Evolutionary conservation across 768 basidiomycete species (phyloP).

Genomic region (Podaxis carcinomalis): DNA sequence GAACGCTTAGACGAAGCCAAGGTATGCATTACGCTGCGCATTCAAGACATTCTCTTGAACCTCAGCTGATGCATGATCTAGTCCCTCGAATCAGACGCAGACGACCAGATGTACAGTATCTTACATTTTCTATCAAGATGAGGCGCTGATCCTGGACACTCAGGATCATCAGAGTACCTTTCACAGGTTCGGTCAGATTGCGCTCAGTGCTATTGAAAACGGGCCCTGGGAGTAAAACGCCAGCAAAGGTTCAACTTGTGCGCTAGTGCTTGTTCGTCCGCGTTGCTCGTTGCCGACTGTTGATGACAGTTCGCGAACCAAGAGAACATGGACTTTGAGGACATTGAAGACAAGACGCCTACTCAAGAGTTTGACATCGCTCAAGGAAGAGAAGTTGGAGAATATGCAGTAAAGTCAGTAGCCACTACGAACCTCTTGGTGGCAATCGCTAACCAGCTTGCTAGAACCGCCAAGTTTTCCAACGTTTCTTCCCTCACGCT

Average conservation of each 20-base stretch:
- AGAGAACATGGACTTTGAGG: slow-evolving; percentile 78
- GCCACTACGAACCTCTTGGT: background rate
- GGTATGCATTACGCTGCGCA: slow-evolving; percentile 36
- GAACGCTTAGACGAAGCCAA: slow-evolving; percentile 63
- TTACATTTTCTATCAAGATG: background rate
- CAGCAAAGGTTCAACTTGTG: slow-evolving; percentile 67
- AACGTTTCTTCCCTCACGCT: slow-evolving; percentile 78
- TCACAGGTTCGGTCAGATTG: slow-evolving; percentile 83
- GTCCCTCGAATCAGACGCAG: slow-evolving; percentile 86
- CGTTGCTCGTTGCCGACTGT: background rate
- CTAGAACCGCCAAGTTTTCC: slow-evolving; percentile 81
- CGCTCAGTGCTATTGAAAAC: slow-evolving; percentile 79
- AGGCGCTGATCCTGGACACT: background rate
- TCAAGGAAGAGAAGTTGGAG: slow-evolving; percentile 71
- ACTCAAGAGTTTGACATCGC: slow-evolving; percentile 73
- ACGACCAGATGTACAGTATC: slow-evolving; percentile 71
- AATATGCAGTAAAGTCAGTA: slow-evolving; percentile 77
- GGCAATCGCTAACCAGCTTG: background rate
- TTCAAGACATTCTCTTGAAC: no score
- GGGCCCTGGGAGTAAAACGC: slow-evolving; percentile 78
- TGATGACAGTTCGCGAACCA: slow-evolving; percentile 67
- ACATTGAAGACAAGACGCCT: slow-evolving; percentile 55
- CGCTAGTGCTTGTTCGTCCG: slow-evolving; percentile 16
- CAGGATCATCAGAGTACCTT: slow-evolving; percentile 82
- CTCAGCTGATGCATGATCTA: slow-evolving; percentile 24